A percentile compares a stretch with the other conserved stretches of the same genome.
These are phyloP conservation scores for Hyparrhenia diplandra DNA, from an alignment of 176 grass and related monocot genomes.

Conservation along the genomic window DNA sequence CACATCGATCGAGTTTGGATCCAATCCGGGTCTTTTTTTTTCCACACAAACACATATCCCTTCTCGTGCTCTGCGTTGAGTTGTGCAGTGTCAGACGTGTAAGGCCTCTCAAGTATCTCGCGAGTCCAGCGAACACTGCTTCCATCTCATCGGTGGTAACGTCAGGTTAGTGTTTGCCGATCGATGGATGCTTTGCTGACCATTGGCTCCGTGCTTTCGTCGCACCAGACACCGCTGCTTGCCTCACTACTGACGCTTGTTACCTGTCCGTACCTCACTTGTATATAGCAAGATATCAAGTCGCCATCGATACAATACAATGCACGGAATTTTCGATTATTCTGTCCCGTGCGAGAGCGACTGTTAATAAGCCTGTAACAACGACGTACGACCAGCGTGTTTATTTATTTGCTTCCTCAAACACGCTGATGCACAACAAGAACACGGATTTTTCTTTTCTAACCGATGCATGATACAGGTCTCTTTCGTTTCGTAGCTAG, in stretches of 20 bases:
- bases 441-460: no score
- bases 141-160: neutral
- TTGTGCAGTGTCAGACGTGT: no score
- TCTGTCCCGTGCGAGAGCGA: neutral
- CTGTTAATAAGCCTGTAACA: neutral
- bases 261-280: neutral
- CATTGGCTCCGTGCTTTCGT: neutral
- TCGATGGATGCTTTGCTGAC: neutral
- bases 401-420: neutral
- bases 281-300: neutral
- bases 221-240: neutral
- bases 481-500: no score
- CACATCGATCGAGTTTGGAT: no score
- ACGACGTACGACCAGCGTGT: neutral
- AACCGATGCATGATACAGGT: no score
- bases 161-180: neutral
- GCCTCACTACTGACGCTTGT: constrained; percentile 12
- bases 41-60: no score
- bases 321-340: neutral
- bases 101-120: no score
- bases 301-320: neutral
- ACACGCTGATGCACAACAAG: neutral
- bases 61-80: neutral
- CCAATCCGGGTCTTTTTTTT: no score
- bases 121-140: no score